phyloP scores from a whole-genome alignment of 1,139 yeast species.

The Waltiozyma sp. region DNA sequence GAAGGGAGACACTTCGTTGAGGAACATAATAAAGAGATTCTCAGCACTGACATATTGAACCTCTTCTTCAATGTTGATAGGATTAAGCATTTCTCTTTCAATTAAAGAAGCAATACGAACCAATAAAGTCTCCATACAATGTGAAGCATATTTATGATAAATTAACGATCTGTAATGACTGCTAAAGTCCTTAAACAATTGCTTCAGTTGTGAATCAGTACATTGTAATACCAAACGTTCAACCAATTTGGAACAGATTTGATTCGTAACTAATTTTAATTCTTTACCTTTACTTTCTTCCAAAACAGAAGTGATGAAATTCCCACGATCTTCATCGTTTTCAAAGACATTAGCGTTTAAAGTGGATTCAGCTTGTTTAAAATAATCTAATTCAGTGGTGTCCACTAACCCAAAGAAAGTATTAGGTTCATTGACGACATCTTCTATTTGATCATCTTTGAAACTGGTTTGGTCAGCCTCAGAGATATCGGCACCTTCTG shows the following conservation, averaged over 20 bases:
- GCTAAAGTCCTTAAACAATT: conserved; percentile 52
- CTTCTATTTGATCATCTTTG: conserved; percentile 1
- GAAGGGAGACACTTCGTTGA: conserved; percentile 56
- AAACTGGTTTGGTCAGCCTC: conserved; percentile 4
- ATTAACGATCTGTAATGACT: conserved; percentile 70
- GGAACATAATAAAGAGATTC: conserved; percentile 47
- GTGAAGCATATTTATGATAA: conserved; percentile 87
- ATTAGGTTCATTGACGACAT: conserved; percentile 20
- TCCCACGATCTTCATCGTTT: conserved; percentile 56
- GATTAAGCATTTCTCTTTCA: conserved; percentile 51
- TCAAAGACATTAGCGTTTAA: conserved; percentile 74
- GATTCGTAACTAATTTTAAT: conserved; percentile 84
- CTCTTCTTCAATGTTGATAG: conserved; percentile 22
- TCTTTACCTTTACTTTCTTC: conserved; percentile 89
- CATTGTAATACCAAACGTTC: conserved; percentile 74
- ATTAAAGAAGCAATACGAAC: conserved; percentile 67
- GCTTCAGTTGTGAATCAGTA: conserved; percentile 51
- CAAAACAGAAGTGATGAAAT: conserved; percentile 65
- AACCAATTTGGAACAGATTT: conserved; percentile 84
- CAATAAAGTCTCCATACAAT: conserved; percentile 79
- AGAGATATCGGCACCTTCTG: conserved; percentile 3
- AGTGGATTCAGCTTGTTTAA: conserved; percentile 85
- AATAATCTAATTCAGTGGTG: conserved; percentile 74
- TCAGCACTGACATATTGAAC: conserved; percentile 44
- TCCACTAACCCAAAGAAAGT: conserved; percentile 83